Conservation (phyloP, 306 rosid species). For the Urtica urens region DNA sequence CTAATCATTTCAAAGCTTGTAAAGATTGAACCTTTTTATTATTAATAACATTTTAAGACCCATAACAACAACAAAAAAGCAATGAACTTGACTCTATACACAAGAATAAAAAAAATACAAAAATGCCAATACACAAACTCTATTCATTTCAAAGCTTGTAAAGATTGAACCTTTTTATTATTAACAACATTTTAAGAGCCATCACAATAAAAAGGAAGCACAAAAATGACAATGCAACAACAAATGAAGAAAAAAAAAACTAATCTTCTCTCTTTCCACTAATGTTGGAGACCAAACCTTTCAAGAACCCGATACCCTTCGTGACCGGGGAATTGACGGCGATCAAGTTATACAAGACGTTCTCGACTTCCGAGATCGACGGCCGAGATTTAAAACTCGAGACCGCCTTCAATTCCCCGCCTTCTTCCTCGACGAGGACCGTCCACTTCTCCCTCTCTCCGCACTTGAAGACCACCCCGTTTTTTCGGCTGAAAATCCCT, state of each 20-base stretch:
- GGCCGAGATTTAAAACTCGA: conserved; percentile 58
- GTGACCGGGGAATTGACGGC: conserved; percentile 83
- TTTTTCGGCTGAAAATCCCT: conserved; percentile 58
- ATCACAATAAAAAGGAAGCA: too few relatives aligned
- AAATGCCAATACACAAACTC: too few relatives aligned
- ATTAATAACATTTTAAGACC: too few relatives aligned
- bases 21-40: too few relatives aligned
- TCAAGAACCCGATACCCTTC: conserved; percentile 71
- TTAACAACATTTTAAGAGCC: too few relatives aligned
- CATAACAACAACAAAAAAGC: too few relatives aligned
- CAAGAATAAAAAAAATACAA: too few relatives aligned
- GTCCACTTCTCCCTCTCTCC: conserved; percentile 69
- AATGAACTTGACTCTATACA: too few relatives aligned
- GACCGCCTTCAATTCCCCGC: conserved; percentile 45
- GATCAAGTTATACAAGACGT: conserved; percentile 76
- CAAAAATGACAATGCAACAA: too few relatives aligned
- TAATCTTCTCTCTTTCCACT: conserved; percentile 56
- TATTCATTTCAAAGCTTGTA: too few relatives aligned
- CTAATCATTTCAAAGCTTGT: too few relatives aligned
- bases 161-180: too few relatives aligned
- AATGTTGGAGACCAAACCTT: conserved; percentile 67
- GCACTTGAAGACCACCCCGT: conserved; percentile 68
- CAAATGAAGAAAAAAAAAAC: conserved; percentile 16
- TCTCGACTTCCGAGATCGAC: conserved; percentile 66
- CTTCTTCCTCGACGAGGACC: conserved; percentile 79